Base-by-base conservation (phyloP, 768 basidiomycete genomes). In the Clathrus columnatus region DNA sequence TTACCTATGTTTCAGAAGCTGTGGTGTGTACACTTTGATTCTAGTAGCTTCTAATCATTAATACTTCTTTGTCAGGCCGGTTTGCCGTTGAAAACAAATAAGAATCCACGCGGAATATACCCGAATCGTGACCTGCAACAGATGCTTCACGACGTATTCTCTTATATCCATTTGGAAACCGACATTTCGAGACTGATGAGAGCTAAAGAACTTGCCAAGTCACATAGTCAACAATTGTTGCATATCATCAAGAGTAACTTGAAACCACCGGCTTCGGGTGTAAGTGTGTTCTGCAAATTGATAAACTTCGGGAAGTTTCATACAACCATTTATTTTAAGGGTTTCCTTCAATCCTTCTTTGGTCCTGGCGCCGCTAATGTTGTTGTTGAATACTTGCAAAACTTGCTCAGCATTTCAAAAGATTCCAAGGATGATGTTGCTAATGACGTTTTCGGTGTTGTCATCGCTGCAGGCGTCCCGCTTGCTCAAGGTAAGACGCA, bases 81-180 rank as follows among this genome's bases (percentile, higher is more conserved):
- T 14, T 82, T 91, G 56, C 66, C 73, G n/a, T 71, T 91, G 53
- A 87, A 84, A 69, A 78, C 77, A 1, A 76, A 75, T 52, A 61
- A 74, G 2, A 64, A 75, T 14, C 71, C 73, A 21, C 61, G 72
- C n/a, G 87, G 84, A n/a, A 69, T 71, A 30, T 87, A 80, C 62
- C 84, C 84, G 1, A 74, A 83, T 28, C 61, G 69, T 43, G 77
- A 87, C 62, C 69, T 91, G 44, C 86, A 78, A 59, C 67, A 73
- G 17, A 81, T 83, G 36, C 75, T 90, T 7, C 73, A 77, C 23
- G 82, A 86, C 20, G 84, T 91, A 50, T 91, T 89, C 67, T 69
- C 79, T 42, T 89, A 78, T 65, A 70, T 91, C 57, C 91, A 91
- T 80, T 75, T 90, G 29, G 81, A 89, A 50, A 71, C 81, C 20